phyloP scores from a whole-genome alignment of 148 eudicot species.

The Nepenthes gracilis region DNA sequence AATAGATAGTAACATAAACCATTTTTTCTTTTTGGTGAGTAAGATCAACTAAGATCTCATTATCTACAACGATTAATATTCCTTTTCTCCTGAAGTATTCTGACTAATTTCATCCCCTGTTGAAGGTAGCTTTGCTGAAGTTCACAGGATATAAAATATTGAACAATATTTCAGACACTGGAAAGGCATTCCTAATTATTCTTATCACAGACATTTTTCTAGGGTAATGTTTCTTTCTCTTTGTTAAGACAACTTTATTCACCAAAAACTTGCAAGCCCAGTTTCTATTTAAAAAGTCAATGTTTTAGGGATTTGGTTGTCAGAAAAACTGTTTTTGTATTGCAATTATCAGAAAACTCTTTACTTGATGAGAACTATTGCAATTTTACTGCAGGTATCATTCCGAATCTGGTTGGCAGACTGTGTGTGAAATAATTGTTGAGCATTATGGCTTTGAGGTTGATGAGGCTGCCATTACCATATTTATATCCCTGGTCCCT shows the following conservation, averaged over 20 bases:
- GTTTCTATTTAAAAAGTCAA: too few relatives aligned
- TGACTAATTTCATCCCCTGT: slow-evolving; percentile 4
- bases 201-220: slow-evolving; percentile 81
- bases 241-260: background rate
- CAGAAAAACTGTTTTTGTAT: background rate
- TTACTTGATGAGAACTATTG: background rate
- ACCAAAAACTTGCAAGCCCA: background rate
- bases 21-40: background rate
- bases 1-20: too few relatives aligned
- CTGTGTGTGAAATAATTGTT: slow-evolving; percentile 59
- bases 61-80: too few relatives aligned
- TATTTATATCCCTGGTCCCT: slow-evolving; percentile 76
- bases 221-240: slow-evolving; percentile 42
- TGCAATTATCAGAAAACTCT: background rate
- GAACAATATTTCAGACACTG: slow-evolving; percentile 84
- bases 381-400: slow-evolving; percentile 53
- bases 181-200: slow-evolving; percentile 89
- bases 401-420: slow-evolving; percentile 98
- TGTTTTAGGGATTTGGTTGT: too few relatives aligned
- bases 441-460: slow-evolving; percentile 90
- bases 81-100: background rate
- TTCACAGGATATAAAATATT: slow-evolving; percentile 89
- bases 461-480: slow-evolving; percentile 62
- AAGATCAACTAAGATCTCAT: background rate
- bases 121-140: slow-evolving; percentile 95